A percentile compares a stretch with the other conserved stretches of the same genome.
phyloP scores from a whole-genome alignment of 768 basidiomycete species.

The Scleroderma bovista region DNA sequence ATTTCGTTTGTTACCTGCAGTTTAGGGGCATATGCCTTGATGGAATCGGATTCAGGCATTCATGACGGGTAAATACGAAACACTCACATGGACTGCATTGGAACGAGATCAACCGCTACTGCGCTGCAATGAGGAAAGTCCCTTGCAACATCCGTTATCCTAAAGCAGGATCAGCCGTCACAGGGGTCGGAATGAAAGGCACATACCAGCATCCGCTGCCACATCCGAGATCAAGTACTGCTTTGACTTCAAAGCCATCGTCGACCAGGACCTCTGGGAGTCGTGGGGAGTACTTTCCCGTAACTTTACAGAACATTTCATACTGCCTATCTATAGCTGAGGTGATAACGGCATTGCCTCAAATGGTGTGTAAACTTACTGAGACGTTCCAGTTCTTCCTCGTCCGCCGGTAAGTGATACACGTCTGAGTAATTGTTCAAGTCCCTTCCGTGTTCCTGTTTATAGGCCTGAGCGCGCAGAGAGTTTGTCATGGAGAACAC shows the following conservation, averaged over 20 bases:
- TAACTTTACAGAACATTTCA: constrained; percentile 51
- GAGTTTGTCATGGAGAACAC: constrained; percentile 66
- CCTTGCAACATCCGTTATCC: constrained; percentile 71
- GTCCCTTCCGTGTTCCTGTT: constrained; percentile 61
- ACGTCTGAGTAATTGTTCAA: constrained; percentile 78
- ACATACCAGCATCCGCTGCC: constrained; percentile 73
- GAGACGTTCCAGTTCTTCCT: constrained; percentile 66
- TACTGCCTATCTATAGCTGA: constrained; percentile 57
- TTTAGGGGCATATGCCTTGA: constrained; percentile 63
- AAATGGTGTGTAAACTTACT: constrained; percentile 35
- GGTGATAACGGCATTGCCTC: constrained; percentile 7
- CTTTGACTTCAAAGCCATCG: constrained; percentile 53
- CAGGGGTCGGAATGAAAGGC: neutral
- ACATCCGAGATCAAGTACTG: constrained; percentile 71
- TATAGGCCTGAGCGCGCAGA: constrained; percentile 51
- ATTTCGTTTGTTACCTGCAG: constrained; percentile 46
- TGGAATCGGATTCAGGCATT: constrained; percentile 13
- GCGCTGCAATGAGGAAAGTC: constrained; percentile 66
- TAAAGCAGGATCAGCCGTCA: constrained; percentile 24
- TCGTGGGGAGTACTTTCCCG: constrained; percentile 64
- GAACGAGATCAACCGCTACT: constrained; percentile 76
- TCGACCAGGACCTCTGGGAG: constrained; percentile 56
- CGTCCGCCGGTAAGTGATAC: constrained; percentile 74
- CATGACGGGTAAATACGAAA: constrained; percentile 6
- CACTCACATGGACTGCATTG: constrained; percentile 67